These are phyloP conservation scores for Nicotiana undulata DNA, from an alignment of 257 asterid genomes.

Conservation along the genomic window DNA sequence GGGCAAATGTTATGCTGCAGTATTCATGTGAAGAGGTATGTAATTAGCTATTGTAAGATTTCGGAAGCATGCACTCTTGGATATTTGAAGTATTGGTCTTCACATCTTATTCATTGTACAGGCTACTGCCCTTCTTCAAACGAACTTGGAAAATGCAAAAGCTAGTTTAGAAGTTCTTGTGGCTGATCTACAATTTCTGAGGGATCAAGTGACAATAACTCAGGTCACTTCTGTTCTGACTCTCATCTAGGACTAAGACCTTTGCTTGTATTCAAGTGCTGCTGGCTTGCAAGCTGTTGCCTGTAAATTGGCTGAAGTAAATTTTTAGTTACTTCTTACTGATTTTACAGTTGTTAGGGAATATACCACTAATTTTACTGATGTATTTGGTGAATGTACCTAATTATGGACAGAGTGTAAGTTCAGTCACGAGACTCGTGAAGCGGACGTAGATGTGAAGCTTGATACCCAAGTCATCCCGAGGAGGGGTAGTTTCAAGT, in stretches of 20 bases:
- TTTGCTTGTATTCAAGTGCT: not conserved
- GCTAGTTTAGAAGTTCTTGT: conserved; percentile 84
- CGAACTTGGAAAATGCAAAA: conserved; percentile 80
- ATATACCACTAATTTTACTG: not conserved
- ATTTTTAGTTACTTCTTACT: not conserved
- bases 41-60: not conserved
- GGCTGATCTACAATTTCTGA: conserved; percentile 75
- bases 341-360: not conserved
- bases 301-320: too few relatives aligned
- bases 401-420: too few relatives aligned
- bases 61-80: not conserved
- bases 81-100: not conserved
- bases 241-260: not conserved
- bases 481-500: too few relatives aligned
- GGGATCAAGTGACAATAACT: conserved; percentile 91
- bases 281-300: not conserved
- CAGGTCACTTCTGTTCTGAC: conserved; percentile 43
- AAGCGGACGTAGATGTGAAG: too few relatives aligned
- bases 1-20: conserved; percentile 97
- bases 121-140: conserved; percentile 47
- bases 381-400: not conserved
- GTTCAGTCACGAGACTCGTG: too few relatives aligned
- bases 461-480: too few relatives aligned
- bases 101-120: not conserved
- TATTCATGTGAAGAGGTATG: conserved; percentile 84